Evolutionary conservation across 225 moss, liverwort and hornwort genomes (phyloP).

Genomic region (Sphagnum tenellum): DNA sequence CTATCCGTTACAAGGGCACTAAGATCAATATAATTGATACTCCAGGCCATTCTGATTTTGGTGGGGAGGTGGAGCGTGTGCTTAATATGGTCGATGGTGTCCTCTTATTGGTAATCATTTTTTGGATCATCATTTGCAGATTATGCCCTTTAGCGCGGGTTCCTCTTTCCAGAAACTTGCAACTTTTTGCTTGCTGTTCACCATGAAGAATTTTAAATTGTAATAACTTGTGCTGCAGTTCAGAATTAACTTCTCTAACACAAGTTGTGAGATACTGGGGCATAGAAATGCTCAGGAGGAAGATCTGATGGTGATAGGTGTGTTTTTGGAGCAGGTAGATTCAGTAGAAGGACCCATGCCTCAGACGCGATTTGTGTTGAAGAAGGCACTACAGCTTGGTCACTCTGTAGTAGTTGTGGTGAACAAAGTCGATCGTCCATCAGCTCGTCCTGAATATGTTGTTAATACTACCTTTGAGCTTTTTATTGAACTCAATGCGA

Average conservation of each 20-base stretch:
- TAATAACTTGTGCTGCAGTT: too few relatives aligned
- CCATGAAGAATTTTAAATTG: too few relatives aligned
- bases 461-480: slow-evolving; percentile 90
- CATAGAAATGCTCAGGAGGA: too few relatives aligned
- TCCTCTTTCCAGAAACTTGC: too few relatives aligned
- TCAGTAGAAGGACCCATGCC: slow-evolving; percentile 98
- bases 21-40: slow-evolving; percentile 95
- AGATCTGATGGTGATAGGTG: too few relatives aligned
- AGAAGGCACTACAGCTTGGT: slow-evolving; percentile 88
- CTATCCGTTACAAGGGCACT: slow-evolving; percentile 89
- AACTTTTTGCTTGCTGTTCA: too few relatives aligned
- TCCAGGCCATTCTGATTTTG: slow-evolving; percentile 89
- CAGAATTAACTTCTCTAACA: too few relatives aligned
- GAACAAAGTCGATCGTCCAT: slow-evolving; percentile 89
- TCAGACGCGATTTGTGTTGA: slow-evolving; percentile 88
- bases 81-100: slow-evolving; percentile 97
- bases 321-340: slow-evolving; percentile 47
- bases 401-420: slow-evolving; percentile 91
- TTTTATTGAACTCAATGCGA: slow-evolving; percentile 80
- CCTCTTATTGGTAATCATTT: slow-evolving; percentile 53
- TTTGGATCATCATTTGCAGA: too few relatives aligned
- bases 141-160: too few relatives aligned
- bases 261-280: too few relatives aligned
- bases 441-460: slow-evolving; percentile 82
- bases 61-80: slow-evolving; percentile 93